Evolutionary conservation across 352 stramenopile genomes (phyloP), one percentile per base, ranked within the genome.

Genomic region (Phytophthora capsici): DNA sequence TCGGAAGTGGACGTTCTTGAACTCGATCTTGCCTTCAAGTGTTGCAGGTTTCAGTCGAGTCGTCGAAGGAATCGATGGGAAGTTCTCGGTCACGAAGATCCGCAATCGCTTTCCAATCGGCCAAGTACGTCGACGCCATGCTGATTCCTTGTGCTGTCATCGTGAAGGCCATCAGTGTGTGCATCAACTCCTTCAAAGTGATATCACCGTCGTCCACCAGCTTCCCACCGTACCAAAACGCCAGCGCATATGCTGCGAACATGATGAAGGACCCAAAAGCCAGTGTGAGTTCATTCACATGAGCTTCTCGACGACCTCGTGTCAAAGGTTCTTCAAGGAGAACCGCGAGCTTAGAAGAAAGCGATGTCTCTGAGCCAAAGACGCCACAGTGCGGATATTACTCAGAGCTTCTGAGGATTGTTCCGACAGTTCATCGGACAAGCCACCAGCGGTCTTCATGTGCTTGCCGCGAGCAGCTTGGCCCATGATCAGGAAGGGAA

Each of bases 171-270:
- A 67, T 86, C 0, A 90, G 57, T 1, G 82, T 82, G 2, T 75
- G 68, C 22, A 80, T 58, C 2, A 66, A 19, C 40, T 66, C 26
- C 23, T 53, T 52, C 32, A 66, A 66, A 16, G 20, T 40, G 32
- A 90, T 82, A 7, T 66, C 80, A 12, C 82, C 82, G 53, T 83
- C n/a, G n/a, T n/a, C n/a, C n/a, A 89, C 74, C n/a, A n/a, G n/a
- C n/a, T n/a, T n/a, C n/a, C n/a, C n/a, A n/a, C n/a, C n/a, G n/a
- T n/a, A n/a, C n/a, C 80, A 91, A 58, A 91, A 91, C 7, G 76
- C 68, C 6, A 89, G 52, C 6, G 79, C 60, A 49, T 89, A 82
- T 0, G 67, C 69, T 0, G 75, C 78, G 38, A 86, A 75, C 2
- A 40, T 9, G 16, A 40, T 40, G n/a, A 40, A 40, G 10, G 34